Percentiles rank a stretch among this genome's conserved stretches.
phyloP scores from a whole-genome alignment of 176 grass and related monocot species.

The Urochloa ruziziensis region DNA sequence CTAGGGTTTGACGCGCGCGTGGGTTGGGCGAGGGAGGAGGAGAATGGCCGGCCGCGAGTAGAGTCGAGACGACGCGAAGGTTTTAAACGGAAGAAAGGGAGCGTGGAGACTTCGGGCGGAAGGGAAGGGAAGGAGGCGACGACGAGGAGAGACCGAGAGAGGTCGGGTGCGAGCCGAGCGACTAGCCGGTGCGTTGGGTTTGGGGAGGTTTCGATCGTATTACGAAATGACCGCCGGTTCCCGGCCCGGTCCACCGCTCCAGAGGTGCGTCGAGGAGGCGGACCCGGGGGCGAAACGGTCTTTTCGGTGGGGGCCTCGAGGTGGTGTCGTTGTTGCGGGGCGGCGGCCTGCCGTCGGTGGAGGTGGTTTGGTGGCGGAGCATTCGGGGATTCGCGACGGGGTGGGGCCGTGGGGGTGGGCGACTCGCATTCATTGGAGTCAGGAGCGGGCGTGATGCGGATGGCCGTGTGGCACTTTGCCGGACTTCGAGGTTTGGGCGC shows the following conservation, averaged over 20 bases:
- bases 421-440: constrained; percentile 35
- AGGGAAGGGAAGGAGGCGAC: background rate
- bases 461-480: constrained; percentile 25
- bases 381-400: constrained; percentile 21
- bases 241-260: too few species aligned
- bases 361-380: constrained; percentile 45
- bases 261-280: too few species aligned
- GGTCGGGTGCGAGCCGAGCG: background rate
- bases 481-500: constrained; percentile 2
- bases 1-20: constrained; percentile 48
- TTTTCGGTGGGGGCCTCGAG: background rate
- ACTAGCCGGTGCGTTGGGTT: constrained; percentile 29
- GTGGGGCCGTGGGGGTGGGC: constrained; percentile 18
- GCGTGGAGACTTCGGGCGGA: constrained; percentile 49
- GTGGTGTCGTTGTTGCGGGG: constrained; percentile 19
- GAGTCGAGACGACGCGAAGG: constrained; percentile 49
- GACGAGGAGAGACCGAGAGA: too few species aligned
- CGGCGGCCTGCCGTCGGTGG: constrained; percentile 39
- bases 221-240: background rate
- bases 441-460: background rate
- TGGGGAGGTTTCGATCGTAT: constrained; percentile 23
- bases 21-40: background rate
- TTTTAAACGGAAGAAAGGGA: constrained; percentile 46
- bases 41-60: constrained; percentile 21
- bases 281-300: background rate